phyloP scores from a whole-genome alignment of 768 basidiomycete species.

The Sporobolomyces pararoseus region DNA sequence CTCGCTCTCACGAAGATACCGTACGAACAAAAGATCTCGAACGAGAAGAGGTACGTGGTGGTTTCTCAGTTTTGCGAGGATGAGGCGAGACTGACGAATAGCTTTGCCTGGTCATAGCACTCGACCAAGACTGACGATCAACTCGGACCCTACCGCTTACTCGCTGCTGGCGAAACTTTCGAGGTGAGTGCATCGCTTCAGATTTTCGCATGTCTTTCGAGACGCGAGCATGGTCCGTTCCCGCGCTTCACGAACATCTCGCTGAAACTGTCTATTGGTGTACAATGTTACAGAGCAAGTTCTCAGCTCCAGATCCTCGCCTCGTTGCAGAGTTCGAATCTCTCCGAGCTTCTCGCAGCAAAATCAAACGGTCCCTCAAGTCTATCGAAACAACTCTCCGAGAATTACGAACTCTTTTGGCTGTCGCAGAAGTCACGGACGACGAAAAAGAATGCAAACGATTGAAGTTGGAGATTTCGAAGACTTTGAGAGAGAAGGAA shows the following conservation, averaged over 20 bases:
- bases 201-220: not conserved
- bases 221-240: not conserved
- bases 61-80: not conserved
- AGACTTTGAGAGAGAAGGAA: no score
- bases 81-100: not conserved
- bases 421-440: no score
- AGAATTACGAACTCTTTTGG: not conserved
- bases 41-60: not conserved
- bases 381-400: not conserved
- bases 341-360: not conserved
- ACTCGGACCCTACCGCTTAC: not conserved
- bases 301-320: not conserved
- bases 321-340: not conserved
- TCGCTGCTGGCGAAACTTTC: not conserved
- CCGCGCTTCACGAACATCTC: no score
- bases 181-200: not conserved
- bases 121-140: slow-evolving; percentile 2
- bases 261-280: not conserved
- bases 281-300: not conserved
- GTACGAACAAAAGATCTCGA: not conserved
- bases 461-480: no score
- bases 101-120: not conserved
- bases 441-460: no score
- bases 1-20: not conserved
- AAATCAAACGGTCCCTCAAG: not conserved